phyloP scores from a whole-genome alignment of 2,329 filamentous ascomycete species.

The Sporothrix variecibatus region DNA sequence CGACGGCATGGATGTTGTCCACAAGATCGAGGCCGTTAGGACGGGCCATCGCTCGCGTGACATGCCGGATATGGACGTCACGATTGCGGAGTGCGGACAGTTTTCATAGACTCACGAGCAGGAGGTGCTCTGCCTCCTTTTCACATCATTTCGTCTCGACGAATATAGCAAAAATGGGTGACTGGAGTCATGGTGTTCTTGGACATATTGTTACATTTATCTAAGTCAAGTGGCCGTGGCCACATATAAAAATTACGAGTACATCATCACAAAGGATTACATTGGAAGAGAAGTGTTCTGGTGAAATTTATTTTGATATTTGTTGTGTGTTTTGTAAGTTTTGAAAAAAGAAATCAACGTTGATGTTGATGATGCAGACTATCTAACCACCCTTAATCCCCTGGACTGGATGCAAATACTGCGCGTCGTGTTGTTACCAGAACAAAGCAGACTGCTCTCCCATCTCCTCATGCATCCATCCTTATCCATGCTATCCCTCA shows the following conservation, averaged over 20 bases:
- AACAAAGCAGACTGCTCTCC: not conserved
- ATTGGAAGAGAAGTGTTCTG: not conserved
- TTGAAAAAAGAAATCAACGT: not conserved
- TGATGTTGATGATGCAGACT: not conserved
- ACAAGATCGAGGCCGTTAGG: constrained; percentile 89
- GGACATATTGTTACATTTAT: not conserved
- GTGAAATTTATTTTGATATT: not conserved
- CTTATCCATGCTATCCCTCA: not conserved
- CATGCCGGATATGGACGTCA: constrained; percentile 80
- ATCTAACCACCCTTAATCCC: not conserved
- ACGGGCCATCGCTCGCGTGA: constrained; percentile 74
- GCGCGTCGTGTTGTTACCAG: constrained; percentile 12
- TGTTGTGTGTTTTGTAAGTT: not conserved
- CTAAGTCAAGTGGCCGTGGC: too few species aligned
- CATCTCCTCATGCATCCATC: not conserved
- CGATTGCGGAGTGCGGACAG: constrained; percentile 86
- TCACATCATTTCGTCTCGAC: not conserved
- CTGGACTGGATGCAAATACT: not conserved
- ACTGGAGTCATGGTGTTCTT: not conserved
- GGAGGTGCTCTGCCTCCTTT: not conserved
- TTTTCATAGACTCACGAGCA: constrained; percentile 59
- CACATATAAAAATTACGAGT: not conserved
- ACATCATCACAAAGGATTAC: not conserved
- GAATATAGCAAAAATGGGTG: not conserved
- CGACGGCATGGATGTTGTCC: constrained; percentile 86